Evolutionary conservation across 768 basidiomycete species (phyloP).

Genomic region (Mycena chlorophos): DNA sequence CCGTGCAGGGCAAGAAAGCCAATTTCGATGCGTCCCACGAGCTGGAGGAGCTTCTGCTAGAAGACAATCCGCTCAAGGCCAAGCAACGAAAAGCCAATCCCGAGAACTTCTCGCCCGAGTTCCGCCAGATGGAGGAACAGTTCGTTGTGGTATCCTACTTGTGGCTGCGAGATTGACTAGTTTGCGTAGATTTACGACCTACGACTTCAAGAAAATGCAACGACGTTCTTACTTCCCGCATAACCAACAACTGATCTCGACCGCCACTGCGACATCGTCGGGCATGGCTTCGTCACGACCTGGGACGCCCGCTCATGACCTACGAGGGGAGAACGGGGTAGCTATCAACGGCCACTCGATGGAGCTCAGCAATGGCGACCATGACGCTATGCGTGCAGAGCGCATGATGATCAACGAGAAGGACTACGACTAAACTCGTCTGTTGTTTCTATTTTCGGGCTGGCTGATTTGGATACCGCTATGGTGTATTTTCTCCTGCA

Average conservation of each 20-base stretch:
- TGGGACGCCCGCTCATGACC: conserved; percentile 63
- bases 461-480: conserved; percentile 10
- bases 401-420: conserved; percentile 46
- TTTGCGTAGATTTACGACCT: conserved; percentile 82
- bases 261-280: conserved; percentile 73
- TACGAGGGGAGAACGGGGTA: conserved; percentile 43
- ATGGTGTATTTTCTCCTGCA: conserved; percentile 6
- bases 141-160: conserved; percentile 38
- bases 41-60: conserved; percentile 90
- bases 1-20: conserved; percentile 87
- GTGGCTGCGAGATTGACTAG: conserved; percentile 3
- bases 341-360: conserved; percentile 43
- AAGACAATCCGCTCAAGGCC: conserved; percentile 96
- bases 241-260: conserved; percentile 72
- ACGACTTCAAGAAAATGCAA: conserved; percentile 91
- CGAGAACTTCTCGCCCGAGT: conserved; percentile 86
- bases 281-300: conserved; percentile 72
- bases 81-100: conserved; percentile 88
- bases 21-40: conserved; percentile 99
- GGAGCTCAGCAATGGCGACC: conserved; percentile 42
- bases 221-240: conserved; percentile 89
- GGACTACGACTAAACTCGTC: conserved; percentile 43
- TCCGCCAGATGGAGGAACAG: conserved; percentile 99
- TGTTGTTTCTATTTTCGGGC: conserved; percentile 3
- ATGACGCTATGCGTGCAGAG: conserved; percentile 41